Conservation (phyloP, 805 yeast species). For the Wickerhamomyces chaumierensis region DNA sequence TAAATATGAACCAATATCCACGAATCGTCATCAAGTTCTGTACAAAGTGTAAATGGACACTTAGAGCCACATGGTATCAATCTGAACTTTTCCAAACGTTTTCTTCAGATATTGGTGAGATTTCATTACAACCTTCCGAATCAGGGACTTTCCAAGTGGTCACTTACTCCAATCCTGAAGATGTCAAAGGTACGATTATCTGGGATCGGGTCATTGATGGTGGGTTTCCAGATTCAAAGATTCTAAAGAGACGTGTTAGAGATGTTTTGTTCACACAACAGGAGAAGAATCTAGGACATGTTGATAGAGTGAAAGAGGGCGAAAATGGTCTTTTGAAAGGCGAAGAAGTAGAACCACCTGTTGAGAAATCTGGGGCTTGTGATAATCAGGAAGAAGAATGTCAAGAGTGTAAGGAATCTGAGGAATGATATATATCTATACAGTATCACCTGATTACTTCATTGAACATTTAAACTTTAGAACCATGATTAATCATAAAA, state of each 20-base stretch:
- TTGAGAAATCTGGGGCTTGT: no score
- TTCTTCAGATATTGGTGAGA: conserved; percentile 42
- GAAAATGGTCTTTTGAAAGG: no score
- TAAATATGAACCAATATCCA: conserved; percentile 37
- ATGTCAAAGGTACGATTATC: conserved; percentile 22
- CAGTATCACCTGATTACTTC: no score
- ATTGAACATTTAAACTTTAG: no score
- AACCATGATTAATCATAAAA: no score
- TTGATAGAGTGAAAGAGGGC: conserved; percentile 28
- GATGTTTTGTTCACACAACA: conserved; percentile 42
- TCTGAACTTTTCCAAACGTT: conserved; percentile 84
- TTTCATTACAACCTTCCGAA: conserved; percentile 35
- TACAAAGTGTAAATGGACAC: conserved; percentile 79
- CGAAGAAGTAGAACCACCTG: no score
- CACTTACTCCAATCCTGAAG: conserved; percentile 24
- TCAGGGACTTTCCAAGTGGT: conserved; percentile 53
- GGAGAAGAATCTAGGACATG: conserved; percentile 41
- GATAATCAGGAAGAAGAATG: no score
- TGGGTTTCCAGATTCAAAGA: conserved; percentile 84
- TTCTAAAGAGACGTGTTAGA: conserved; percentile 57
- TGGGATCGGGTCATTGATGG: conserved; percentile 56
- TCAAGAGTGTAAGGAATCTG: no score
- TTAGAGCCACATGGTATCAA: conserved; percentile 78
- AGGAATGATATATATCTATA: no score
- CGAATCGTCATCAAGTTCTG: conserved; percentile 64